phyloP scores from a whole-genome alignment of 1,284 basidiomycete species.

The Ustilago sp. region DNA sequence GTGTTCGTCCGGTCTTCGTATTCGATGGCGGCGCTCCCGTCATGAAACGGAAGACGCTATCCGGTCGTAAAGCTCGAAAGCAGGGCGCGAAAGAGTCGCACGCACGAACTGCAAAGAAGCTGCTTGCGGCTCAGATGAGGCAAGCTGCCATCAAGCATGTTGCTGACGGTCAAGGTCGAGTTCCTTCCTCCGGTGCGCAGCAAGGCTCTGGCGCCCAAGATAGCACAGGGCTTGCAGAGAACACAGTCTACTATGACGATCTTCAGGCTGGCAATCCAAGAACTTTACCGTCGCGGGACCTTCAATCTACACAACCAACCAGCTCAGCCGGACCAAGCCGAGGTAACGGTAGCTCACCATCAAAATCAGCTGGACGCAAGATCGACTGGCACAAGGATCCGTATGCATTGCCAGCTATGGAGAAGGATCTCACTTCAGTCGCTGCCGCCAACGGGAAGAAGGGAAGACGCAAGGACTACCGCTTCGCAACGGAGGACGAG shows the following conservation, averaged over 20 bases:
- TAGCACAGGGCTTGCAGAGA: constrained; percentile 65
- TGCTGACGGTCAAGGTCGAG: constrained; percentile 23
- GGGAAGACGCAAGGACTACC: constrained; percentile 58
- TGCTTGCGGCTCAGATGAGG: constrained; percentile 93
- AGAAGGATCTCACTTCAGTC: constrained; percentile 50
- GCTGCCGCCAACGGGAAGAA: constrained; percentile 41
- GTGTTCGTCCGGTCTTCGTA: constrained; percentile 83
- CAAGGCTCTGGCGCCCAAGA: constrained; percentile 4
- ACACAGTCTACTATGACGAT: constrained; percentile 71
- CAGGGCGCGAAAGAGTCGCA: constrained; percentile 72
- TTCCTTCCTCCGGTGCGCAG: constrained; percentile 18
- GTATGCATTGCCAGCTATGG: constrained; percentile 65
- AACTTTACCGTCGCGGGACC: constrained; percentile 76
- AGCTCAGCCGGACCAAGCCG: constrained; percentile 25
- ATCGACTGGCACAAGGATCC: constrained; percentile 66
- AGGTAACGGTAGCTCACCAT: constrained; percentile 69
- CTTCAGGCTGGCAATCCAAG: constrained; percentile 32
- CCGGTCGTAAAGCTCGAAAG: constrained; percentile 74
- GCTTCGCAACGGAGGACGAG: constrained; percentile 67
- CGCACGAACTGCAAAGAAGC: constrained; percentile 76
- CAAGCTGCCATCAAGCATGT: constrained; percentile 85
- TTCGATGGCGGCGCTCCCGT: constrained; percentile 80
- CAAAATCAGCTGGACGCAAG: constrained; percentile 65
- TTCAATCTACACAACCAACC: constrained; percentile 65
- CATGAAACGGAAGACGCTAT: constrained; percentile 70